These are phyloP conservation scores for Moniliella sp. DNA, from an alignment of 1,284 basidiomycete species.

Conservation along the genomic window DNA sequence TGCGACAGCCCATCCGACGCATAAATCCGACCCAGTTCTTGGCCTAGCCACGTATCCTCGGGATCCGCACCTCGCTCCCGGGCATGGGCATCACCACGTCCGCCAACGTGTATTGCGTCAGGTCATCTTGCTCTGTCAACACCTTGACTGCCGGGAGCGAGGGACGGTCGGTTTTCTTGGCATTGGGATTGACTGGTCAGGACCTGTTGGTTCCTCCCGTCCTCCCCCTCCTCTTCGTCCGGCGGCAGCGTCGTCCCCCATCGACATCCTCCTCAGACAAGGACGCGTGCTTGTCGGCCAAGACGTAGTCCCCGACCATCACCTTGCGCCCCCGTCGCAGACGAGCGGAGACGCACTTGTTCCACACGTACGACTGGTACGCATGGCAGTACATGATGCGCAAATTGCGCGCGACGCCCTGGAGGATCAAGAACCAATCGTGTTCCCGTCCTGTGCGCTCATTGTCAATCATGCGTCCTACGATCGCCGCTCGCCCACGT, in stretches of 20 bases:
- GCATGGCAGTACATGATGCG: slow-evolving; percentile 94
- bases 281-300: slow-evolving; percentile 2
- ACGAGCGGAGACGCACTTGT: slow-evolving; percentile 75
- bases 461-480: slow-evolving; percentile 69
- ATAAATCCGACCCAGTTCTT: slow-evolving; percentile 57
- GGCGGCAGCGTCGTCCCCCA: too few relatives aligned
- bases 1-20: slow-evolving; percentile 64
- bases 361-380: slow-evolving; percentile 97
- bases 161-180: slow-evolving; percentile 2
- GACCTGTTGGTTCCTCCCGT: too few relatives aligned
- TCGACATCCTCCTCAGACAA: slow-evolving; percentile 3
- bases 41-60: slow-evolving; percentile 48
- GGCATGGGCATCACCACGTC: slow-evolving; percentile 89
- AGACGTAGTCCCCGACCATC: slow-evolving; percentile 51
- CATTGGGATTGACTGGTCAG: too few relatives aligned
- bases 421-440: slow-evolving; percentile 15
- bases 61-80: slow-evolving; percentile 72
- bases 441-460: slow-evolving; percentile 48
- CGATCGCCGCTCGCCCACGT: slow-evolving; percentile 83
- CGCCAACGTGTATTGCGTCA: slow-evolving; percentile 56
- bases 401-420: slow-evolving; percentile 42
- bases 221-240: too few relatives aligned
- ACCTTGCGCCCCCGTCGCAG: slow-evolving; percentile 54
- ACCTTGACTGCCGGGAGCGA: slow-evolving; percentile 47
- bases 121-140: slow-evolving; percentile 52